These are phyloP conservation scores for Hylodesmum podocarpum DNA, from an alignment of 306 rosid genomes.

Conservation along the genomic window DNA sequence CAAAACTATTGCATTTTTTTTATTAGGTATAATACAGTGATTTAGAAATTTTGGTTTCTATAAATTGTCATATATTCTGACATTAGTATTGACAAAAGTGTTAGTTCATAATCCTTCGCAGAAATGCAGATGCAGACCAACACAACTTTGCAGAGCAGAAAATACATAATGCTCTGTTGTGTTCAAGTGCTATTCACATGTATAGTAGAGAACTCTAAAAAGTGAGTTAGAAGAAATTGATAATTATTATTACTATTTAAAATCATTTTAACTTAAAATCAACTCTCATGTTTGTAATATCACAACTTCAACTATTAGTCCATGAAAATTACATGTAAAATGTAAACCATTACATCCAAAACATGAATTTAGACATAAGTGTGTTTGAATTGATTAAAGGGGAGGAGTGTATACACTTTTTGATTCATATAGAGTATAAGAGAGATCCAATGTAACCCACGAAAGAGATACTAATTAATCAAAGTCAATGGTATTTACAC, in stretches of 20 bases:
- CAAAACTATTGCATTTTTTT: neutral
- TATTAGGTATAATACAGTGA: neutral
- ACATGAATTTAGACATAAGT: too few relatives aligned
- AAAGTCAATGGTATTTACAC: conserved; percentile 28
- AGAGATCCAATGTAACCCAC: neutral
- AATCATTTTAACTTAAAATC: too few relatives aligned
- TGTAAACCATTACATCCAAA: too few relatives aligned
- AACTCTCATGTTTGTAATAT: too few relatives aligned
- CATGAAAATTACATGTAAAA: too few relatives aligned
- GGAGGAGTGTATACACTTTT: too few relatives aligned
- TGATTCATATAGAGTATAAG: neutral
- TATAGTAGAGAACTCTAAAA: neutral
- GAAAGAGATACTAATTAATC: neutral
- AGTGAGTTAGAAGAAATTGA: neutral
- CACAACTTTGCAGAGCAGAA: neutral
- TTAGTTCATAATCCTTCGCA: neutral
- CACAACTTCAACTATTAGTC: too few relatives aligned
- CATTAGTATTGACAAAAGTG: neutral
- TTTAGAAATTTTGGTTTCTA: neutral
- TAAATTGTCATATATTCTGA: neutral
- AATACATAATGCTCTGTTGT: neutral
- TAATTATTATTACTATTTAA: neutral
- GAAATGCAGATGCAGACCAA: neutral
- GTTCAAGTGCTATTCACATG: neutral
- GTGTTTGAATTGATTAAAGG: too few relatives aligned